phyloP scores from a whole-genome alignment of 306 rosid species.

The Pachyrhizus erosus region DNA sequence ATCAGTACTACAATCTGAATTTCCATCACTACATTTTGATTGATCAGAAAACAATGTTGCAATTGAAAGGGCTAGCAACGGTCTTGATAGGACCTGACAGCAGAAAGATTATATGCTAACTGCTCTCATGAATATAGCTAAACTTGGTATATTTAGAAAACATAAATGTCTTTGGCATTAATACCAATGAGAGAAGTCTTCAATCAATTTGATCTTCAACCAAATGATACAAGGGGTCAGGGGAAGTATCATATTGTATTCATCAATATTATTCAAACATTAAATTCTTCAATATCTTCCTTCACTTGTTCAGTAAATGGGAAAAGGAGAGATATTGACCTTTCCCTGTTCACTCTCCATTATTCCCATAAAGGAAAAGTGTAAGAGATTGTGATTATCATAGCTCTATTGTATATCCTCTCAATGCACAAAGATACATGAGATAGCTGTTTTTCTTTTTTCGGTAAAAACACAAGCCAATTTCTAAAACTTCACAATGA shows the following conservation, averaged over 20 bases:
- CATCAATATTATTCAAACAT: conserved; percentile 3
- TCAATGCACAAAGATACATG: background rate
- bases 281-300: background rate
- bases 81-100: conserved; percentile 70
- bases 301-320: background rate
- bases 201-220: conserved; percentile 25
- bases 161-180: background rate
- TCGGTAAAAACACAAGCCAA: background rate
- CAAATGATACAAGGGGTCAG: background rate
- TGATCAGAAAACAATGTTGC: conserved; percentile 61
- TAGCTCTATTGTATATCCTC: background rate
- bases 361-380: background rate
- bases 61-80: conserved; percentile 70
- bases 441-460: background rate
- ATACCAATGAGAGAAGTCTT: background rate
- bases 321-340: background rate
- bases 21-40: conserved; percentile 41
- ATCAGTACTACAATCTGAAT: conserved; percentile 48
- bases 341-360: background rate
- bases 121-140: conserved; percentile 18
- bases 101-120: conserved; percentile 37
- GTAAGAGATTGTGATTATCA: background rate
- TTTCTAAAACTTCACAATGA: background rate
- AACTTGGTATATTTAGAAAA: conserved; percentile 7
- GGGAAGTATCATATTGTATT: conserved; percentile 8